These are phyloP conservation scores for Kalaharituber pfeilii DNA, from an alignment of 2,329 filamentous ascomycete species.

Conservation along the genomic window DNA sequence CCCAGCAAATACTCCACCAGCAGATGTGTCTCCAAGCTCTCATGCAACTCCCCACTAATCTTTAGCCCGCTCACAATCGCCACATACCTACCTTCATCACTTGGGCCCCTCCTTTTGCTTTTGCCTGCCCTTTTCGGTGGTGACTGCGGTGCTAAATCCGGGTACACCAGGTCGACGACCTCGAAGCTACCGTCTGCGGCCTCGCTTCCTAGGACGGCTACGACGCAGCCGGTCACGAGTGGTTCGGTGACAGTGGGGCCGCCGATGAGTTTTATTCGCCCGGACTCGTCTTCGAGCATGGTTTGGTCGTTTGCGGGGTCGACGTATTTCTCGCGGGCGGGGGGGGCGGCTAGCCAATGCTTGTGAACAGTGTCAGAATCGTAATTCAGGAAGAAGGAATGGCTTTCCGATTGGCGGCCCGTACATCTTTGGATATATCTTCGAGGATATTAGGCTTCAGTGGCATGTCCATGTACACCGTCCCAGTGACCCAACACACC, in stretches of 20 bases:
- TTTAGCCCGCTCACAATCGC: conserved; percentile 78
- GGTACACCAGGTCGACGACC: conserved; percentile 73
- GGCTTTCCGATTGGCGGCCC: background rate
- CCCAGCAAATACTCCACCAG: conserved; percentile 77
- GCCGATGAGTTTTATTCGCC: conserved; percentile 64
- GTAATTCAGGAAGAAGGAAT: background rate
- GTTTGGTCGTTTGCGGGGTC: conserved; percentile 45
- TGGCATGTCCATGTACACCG: conserved; percentile 93
- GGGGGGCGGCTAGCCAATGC: conserved; percentile 78
- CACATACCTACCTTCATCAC: conserved; percentile 31
- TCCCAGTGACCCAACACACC: conserved; percentile 87
- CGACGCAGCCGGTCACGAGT: conserved; percentile 80
- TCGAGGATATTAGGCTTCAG: conserved; percentile 92
- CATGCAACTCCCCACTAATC: conserved; percentile 59
- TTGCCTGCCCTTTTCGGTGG: conserved; percentile 31
- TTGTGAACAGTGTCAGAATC: conserved; percentile 26
- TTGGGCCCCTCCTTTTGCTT: conserved; percentile 18
- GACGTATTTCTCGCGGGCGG: conserved; percentile 57
- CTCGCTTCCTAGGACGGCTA: conserved; percentile 89
- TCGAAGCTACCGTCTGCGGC: conserved; percentile 85
- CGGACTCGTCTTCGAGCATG: conserved; percentile 92
- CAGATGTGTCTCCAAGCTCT: conserved; percentile 58
- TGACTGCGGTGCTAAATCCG: conserved; percentile 69
- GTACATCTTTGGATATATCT: conserved; percentile 66
- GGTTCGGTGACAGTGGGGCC: conserved; percentile 47